Evolutionary conservation across 202 grass and related monocot species (phyloP).

Genomic region (Panicum virgatum): DNA sequence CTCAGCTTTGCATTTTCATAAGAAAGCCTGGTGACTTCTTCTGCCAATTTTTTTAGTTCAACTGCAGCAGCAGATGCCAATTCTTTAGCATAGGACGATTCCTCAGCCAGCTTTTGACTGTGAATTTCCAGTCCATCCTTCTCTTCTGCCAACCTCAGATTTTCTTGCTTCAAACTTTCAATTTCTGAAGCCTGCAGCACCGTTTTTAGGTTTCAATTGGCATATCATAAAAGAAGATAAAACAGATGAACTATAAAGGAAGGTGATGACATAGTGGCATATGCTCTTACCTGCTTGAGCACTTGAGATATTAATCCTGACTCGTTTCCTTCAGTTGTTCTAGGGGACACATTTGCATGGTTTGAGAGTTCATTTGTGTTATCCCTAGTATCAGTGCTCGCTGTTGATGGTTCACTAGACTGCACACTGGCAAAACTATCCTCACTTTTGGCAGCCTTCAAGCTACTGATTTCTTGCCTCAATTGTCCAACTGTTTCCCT

Average conservation of each 20-base stretch:
- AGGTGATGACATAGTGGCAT: constrained; percentile 7
- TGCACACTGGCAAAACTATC: constrained; percentile 34
- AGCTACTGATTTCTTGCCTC: constrained; percentile 64
- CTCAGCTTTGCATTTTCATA: constrained; percentile 89
- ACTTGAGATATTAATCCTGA: constrained; percentile 69
- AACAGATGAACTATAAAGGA: constrained; percentile 13
- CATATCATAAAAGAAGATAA: constrained; percentile 7
- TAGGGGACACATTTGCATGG: constrained; percentile 38
- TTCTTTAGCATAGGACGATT: constrained; percentile 97
- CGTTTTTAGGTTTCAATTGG: constrained; percentile 24
- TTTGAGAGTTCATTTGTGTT: constrained; percentile 42
- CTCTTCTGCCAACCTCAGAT: constrained; percentile 69
- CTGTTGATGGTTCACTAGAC: constrained; percentile 50
- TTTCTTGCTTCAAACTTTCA: constrained; percentile 96
- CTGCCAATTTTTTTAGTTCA: constrained; percentile 94
- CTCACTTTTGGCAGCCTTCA: constrained; percentile 47
- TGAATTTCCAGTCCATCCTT: constrained; percentile 90
- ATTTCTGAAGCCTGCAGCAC: constrained; percentile 77
- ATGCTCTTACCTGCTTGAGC: constrained; percentile 66
- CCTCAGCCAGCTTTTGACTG: constrained; percentile 86
- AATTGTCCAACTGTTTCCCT: constrained; percentile 54
- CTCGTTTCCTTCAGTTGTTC: constrained; percentile 49
- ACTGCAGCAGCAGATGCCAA: constrained; percentile 91
- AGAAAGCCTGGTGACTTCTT: constrained; percentile 96
- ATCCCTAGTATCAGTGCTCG: constrained; percentile 43